phyloP scores from a whole-genome alignment of 352 stramenopile genomes.

The Pythium biforme region DNA sequence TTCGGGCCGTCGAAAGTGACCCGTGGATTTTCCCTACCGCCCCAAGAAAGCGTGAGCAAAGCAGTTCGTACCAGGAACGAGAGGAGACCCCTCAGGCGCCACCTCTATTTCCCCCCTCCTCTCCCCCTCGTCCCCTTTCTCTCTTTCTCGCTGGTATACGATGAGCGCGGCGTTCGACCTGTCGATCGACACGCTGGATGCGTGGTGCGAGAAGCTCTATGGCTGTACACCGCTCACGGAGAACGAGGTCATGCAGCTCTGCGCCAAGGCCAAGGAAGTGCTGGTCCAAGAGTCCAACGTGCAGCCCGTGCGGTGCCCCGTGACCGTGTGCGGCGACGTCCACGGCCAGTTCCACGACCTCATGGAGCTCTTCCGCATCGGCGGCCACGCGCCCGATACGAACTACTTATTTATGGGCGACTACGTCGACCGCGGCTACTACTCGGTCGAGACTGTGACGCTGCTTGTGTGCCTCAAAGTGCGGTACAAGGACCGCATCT shows the following conservation, averaged over 20 bases:
- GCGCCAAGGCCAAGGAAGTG: conserved; percentile 94
- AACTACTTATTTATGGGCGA: conserved; percentile 99
- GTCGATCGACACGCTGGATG: conserved; percentile 89
- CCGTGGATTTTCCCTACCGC: conserved; percentile 7
- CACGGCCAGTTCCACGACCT: conserved; percentile 71
- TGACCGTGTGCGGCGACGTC: conserved; percentile 93
- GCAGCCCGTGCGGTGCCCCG: conserved; percentile 93
- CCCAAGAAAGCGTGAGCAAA: too few relatives aligned
- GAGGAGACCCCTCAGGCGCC: conserved; percentile 9
- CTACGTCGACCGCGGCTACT: conserved; percentile 99
- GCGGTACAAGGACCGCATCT: conserved; percentile 91
- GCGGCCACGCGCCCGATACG: conserved; percentile 86
- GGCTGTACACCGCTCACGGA: conserved; percentile 94
- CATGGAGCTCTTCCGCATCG: conserved; percentile 78
- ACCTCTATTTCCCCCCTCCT: neutral
- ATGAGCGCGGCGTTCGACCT: conserved; percentile 73
- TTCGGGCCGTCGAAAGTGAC: neutral
- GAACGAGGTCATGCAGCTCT: conserved; percentile 95
- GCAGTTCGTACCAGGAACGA: neutral
- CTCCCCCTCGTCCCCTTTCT: neutral
- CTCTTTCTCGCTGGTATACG: conserved; percentile 20
- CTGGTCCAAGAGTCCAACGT: conserved; percentile 98
- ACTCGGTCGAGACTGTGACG: conserved; percentile 92
- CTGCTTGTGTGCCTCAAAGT: conserved; percentile 94
- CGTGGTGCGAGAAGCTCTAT: conserved; percentile 94